A percentile compares a stretch with the other conserved stretches of the same genome.
phyloP scores from a whole-genome alignment of 2,329 filamentous ascomycete species.

The Scolecobasidium constrictum region DNA sequence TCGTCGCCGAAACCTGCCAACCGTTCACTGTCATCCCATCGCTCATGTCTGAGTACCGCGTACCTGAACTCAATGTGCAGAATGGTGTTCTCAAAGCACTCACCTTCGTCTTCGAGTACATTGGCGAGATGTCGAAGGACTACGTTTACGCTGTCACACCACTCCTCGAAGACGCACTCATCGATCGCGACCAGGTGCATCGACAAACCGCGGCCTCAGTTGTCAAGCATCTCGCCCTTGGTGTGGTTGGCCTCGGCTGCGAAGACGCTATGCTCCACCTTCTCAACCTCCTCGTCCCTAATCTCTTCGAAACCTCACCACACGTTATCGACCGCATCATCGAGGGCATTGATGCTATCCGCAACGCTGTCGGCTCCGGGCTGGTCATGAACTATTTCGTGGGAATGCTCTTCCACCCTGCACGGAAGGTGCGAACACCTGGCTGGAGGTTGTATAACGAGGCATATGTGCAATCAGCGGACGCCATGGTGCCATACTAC shows the following conservation, averaged over 20 bases:
- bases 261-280: slow-evolving; percentile 98
- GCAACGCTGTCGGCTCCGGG: slow-evolving; percentile 85
- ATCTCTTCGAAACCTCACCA: slow-evolving; percentile 93
- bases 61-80: slow-evolving; percentile 96
- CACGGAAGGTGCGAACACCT: slow-evolving; percentile 82
- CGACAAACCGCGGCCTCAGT: slow-evolving; percentile 92
- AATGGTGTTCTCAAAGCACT: slow-evolving; percentile 96
- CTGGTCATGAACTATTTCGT: slow-evolving; percentile 96
- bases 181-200: slow-evolving; percentile 96
- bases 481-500: slow-evolving; percentile 95
- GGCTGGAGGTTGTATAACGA: slow-evolving; percentile 98
- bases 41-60: slow-evolving; percentile 98
- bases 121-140: slow-evolving; percentile 98
- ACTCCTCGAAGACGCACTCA: slow-evolving; percentile 88
- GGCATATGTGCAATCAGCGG: slow-evolving; percentile 85
- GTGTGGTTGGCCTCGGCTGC: slow-evolving; percentile 93
- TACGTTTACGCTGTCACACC: slow-evolving; percentile 98
- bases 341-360: slow-evolving; percentile 91
- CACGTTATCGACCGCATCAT: slow-evolving; percentile 98
- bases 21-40: slow-evolving; percentile 98
- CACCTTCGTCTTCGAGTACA: slow-evolving; percentile 97
- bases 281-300: slow-evolving; percentile 90
- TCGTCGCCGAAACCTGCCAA: slow-evolving; percentile 95
- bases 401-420: slow-evolving; percentile 95
- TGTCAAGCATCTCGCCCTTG: slow-evolving; percentile 94